Percentiles rank a stretch among this genome's conserved stretches.
These are phyloP conservation scores for Coemansia sp. DNA, from an alignment of 192 early-diverging fungal genomes.

Conservation along the genomic window DNA sequence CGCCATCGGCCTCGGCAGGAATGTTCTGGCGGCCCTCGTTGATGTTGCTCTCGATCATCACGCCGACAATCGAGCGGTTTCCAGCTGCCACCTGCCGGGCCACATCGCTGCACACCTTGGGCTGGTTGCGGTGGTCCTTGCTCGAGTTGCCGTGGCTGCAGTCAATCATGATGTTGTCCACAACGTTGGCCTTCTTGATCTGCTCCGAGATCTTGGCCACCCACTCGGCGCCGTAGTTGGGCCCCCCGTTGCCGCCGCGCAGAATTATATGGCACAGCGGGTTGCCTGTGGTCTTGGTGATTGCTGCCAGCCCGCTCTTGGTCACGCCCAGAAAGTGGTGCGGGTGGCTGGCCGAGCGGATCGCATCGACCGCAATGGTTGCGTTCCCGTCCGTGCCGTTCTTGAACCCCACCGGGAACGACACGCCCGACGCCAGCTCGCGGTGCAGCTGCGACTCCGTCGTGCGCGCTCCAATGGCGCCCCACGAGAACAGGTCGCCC, in stretches of 20 bases:
- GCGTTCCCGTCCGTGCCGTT: conserved; percentile 95
- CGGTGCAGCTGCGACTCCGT: conserved; percentile 95
- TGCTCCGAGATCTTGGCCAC: conserved; percentile 59
- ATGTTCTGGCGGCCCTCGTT: conserved; percentile 86
- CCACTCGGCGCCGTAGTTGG: conserved; percentile 76
- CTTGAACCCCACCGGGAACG: conserved; percentile 98
- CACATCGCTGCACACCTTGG: conserved; percentile 66
- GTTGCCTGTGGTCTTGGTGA: conserved; percentile 84
- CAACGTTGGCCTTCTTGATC: conserved; percentile 63
- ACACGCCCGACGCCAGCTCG: conserved; percentile 89
- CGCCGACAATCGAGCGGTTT: conserved; percentile 67
- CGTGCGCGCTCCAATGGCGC: conserved; percentile 94
- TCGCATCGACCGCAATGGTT: conserved; percentile 70
- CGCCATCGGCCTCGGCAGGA: conserved; percentile 59
- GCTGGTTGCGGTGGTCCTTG: conserved; percentile 89
- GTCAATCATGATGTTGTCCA: conserved; percentile 85
- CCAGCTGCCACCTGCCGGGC: conserved; percentile 72
- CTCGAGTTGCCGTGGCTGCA: conserved; percentile 90
- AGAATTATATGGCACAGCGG: conserved; percentile 84
- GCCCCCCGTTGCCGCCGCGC: conserved; percentile 82
- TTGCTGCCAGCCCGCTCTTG: conserved; percentile 88
- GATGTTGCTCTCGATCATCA: conserved; percentile 95
- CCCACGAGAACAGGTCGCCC: conserved; percentile 91
- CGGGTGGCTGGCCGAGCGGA: conserved; percentile 66
- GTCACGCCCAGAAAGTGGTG: conserved; percentile 95